Evolutionary conservation across 345 rosid species (phyloP).

Genomic region (Pugionium dolabratum): DNA sequence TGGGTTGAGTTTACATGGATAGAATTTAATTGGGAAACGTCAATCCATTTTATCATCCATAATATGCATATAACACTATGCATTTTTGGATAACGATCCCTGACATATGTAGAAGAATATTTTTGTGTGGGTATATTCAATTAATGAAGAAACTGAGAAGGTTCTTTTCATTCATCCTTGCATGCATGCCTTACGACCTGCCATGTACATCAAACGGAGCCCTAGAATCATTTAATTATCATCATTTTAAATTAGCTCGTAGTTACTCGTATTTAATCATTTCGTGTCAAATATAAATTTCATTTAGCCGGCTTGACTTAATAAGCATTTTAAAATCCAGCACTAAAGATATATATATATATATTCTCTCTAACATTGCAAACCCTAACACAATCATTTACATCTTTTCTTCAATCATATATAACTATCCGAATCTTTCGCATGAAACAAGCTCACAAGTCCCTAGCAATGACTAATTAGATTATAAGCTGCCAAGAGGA

Average conservation of each 20-base stretch:
- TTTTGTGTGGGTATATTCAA: neutral
- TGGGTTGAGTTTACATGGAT: too few relatives aligned
- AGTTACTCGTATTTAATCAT: neutral
- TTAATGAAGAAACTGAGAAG: conserved; percentile 3
- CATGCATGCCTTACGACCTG: conserved; percentile 11
- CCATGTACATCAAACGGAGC: conserved; percentile 15
- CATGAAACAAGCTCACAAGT: neutral
- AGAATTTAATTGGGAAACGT: too few relatives aligned
- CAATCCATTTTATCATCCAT: too few relatives aligned
- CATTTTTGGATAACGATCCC: neutral
- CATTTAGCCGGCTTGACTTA: conserved; percentile 11
- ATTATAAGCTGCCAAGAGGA: neutral
- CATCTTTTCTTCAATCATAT: neutral
- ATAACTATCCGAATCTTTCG: neutral
- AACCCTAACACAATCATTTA: neutral
- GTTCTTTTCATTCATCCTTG: neutral
- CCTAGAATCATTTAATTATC: neutral
- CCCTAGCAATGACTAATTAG: neutral
- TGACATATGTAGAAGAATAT: neutral
- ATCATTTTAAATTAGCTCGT: neutral
- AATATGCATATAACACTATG: too few relatives aligned
- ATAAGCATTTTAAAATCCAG: neutral
- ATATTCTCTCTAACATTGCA: neutral
- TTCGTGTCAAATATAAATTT: neutral
- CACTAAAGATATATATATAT: neutral